phyloP scores from a whole-genome alignment of 495 filamentous ascomycete species.

The Xylaria castorea region DNA sequence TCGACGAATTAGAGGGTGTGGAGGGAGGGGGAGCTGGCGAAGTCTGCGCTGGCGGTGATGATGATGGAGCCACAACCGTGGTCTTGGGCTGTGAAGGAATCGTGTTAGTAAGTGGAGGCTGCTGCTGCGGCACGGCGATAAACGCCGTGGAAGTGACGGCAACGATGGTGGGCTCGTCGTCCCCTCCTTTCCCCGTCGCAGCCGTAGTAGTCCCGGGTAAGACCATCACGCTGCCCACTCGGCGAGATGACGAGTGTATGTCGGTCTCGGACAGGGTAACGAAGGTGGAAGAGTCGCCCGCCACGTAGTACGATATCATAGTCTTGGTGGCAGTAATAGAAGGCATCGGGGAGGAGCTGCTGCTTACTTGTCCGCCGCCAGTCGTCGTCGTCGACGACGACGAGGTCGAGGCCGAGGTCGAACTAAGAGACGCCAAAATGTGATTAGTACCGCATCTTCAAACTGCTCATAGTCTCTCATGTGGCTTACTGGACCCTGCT shows the following conservation, averaged over 20 bases:
- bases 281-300: conserved; percentile 7
- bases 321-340: conserved; percentile 22
- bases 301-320: conserved; percentile 10
- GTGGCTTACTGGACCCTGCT: conserved; percentile 21
- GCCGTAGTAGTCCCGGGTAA: conserved; percentile 1
- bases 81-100: conserved; percentile 15
- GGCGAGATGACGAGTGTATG: neutral
- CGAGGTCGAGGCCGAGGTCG: conserved; percentile 3
- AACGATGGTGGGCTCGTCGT: neutral
- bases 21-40: neutral
- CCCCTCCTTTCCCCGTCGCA: neutral
- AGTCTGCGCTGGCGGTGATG: neutral
- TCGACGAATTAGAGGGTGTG: conserved; percentile 8
- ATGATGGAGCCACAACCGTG: neutral
- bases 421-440: neutral
- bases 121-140: neutral
- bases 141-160: conserved; percentile 12
- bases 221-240: conserved; percentile 1
- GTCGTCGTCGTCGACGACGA: too few relatives aligned
- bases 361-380: conserved; percentile 22
- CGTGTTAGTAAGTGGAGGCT: conserved; percentile 17
- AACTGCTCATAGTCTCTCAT: neutral
- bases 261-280: conserved; percentile 5
- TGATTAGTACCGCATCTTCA: neutral
- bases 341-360: conserved; percentile 13